A percentile compares a stretch with the other conserved stretches of the same genome.
phyloP scores from a whole-genome alignment of 306 rosid species.

The Pueraria montana region DNA sequence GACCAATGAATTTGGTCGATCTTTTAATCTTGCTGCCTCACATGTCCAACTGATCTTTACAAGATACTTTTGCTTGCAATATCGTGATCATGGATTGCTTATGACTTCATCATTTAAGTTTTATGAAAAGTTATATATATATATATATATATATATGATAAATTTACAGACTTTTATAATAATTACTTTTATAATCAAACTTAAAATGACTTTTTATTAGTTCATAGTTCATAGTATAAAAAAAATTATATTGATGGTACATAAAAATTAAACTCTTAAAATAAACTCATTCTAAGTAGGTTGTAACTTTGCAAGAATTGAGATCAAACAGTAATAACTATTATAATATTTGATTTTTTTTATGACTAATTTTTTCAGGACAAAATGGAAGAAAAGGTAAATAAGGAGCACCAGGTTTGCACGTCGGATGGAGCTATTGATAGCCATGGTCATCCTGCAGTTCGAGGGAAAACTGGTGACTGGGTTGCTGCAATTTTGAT shows the following conservation, averaged over 20 bases:
- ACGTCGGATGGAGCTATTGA: constrained; percentile 74
- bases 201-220: background rate
- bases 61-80: background rate
- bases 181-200: background rate
- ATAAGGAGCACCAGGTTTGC: constrained; percentile 41
- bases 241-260: background rate
- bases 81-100: background rate
- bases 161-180: too few relatives aligned
- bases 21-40: background rate
- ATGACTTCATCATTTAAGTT: constrained; percentile 1
- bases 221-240: background rate
- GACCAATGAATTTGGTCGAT: background rate
- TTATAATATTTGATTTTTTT: background rate
- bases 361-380: constrained; percentile 46
- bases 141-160: too few relatives aligned
- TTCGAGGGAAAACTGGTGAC: constrained; percentile 60
- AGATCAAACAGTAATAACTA: background rate
- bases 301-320: background rate
- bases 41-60: background rate
- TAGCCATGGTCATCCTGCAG: constrained; percentile 68
- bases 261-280: background rate
- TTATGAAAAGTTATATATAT: background rate
- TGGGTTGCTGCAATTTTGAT: constrained; percentile 72
- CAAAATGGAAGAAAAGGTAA: constrained; percentile 22
- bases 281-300: background rate